These are phyloP conservation scores for Rheum nobile DNA, from an alignment of 148 eudicot species.

Conservation along the genomic window DNA sequence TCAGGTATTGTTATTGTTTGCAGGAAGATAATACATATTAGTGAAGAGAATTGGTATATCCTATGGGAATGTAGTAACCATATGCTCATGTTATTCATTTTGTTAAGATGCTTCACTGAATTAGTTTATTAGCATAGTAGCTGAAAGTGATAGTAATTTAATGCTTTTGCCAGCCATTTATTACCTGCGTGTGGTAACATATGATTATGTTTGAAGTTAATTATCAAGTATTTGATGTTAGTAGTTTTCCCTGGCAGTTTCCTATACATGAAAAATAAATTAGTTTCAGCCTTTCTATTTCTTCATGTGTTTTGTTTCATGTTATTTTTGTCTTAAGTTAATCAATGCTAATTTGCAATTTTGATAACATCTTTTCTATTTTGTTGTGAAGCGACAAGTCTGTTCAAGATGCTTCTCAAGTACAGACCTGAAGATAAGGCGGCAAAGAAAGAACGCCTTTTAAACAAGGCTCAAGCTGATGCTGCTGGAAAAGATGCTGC, in stretches of 20 bases:
- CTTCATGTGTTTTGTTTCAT: neutral
- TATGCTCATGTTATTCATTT: no score
- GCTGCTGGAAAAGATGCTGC: constrained; percentile 73
- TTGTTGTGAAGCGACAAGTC: constrained; percentile 13
- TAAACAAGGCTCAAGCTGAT: constrained; percentile 83
- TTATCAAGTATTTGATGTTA: neutral
- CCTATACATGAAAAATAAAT: neutral
- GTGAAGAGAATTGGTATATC: no score
- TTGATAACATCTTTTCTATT: neutral
- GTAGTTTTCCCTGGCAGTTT: neutral
- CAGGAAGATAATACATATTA: no score
- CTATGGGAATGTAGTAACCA: no score
- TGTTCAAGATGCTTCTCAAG: constrained; percentile 52
- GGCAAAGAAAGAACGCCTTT: constrained; percentile 43
- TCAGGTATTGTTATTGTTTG: no score
- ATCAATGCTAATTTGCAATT: neutral
- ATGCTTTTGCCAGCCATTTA: neutral
- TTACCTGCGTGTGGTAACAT: neutral
- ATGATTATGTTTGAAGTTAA: neutral
- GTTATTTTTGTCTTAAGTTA: neutral
- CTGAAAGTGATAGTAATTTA: neutral
- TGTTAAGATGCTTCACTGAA: no score
- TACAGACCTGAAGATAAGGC: constrained; percentile 47
- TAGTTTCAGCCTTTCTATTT: neutral
- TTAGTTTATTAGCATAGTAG: neutral